Conservation (phyloP, 352 stramenopile genomes). For the Phytopythium sindhum region DNA sequence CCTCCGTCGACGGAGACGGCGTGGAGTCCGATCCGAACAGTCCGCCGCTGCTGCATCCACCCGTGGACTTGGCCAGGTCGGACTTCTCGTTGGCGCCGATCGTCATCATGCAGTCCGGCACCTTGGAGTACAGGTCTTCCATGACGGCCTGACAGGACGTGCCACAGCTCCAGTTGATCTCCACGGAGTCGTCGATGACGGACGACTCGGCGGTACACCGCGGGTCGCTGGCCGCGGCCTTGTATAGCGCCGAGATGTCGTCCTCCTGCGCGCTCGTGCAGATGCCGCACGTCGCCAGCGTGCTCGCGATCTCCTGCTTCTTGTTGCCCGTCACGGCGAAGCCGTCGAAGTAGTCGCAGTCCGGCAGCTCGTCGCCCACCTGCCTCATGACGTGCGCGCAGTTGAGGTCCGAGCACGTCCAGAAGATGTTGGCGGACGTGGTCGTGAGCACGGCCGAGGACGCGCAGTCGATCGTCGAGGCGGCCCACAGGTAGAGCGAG, state of each 20-base stretch:
- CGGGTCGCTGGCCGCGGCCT: constrained; percentile 1
- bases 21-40: background rate
- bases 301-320: background rate
- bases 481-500: background rate
- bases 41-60: background rate
- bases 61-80: background rate
- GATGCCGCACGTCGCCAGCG: background rate
- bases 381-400: constrained; percentile 1
- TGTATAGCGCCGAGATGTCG: background rate
- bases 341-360: constrained; percentile 5
- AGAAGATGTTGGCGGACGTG: constrained; percentile 1
- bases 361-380: constrained; percentile 2
- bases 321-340: background rate
- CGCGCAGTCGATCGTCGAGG: background rate
- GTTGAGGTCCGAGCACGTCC: background rate
- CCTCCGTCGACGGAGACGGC: background rate
- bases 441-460: background rate
- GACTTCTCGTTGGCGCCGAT: constrained; percentile 4
- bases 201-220: background rate
- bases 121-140: background rate
- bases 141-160: constrained; percentile 2
- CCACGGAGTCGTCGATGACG: background rate
- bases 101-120: constrained; percentile 6
- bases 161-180: constrained; percentile 2
- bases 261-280: constrained; percentile 5